Conservation (phyloP, 257 asterid species). For the Ocimum tenuiflorum region DNA sequence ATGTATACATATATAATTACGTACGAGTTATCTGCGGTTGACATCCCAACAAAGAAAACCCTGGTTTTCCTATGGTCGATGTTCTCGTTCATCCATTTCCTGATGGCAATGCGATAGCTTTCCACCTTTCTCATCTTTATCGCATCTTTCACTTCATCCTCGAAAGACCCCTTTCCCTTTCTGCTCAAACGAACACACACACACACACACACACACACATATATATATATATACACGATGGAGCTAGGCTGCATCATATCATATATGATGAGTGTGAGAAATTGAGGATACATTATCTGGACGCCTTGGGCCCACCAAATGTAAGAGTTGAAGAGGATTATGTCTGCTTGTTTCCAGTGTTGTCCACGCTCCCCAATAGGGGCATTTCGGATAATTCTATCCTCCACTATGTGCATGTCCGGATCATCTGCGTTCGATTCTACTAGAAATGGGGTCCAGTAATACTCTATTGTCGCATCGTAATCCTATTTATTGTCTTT, state of each 20-base stretch:
- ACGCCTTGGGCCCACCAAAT: conserved; percentile 82
- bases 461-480: conserved; percentile 62
- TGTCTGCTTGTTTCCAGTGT: conserved; percentile 66
- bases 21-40: conserved; percentile 63
- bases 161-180: conserved; percentile 56
- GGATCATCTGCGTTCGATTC: conserved; percentile 86
- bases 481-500: conserved; percentile 41
- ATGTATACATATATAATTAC: too few relatives aligned
- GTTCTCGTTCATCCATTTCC: conserved; percentile 57
- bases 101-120: conserved; percentile 59
- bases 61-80: conserved; percentile 47
- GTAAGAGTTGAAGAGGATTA: conserved; percentile 69
- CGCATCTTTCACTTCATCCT: conserved; percentile 41
- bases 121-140: conserved; percentile 38
- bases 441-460: conserved; percentile 82
- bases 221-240: not conserved
- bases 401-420: conserved; percentile 35
- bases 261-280: not conserved
- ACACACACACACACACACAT: not conserved
- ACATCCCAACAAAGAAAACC: conserved; percentile 61
- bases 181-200: not conserved
- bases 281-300: conserved; percentile 35
- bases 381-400: conserved; percentile 53
- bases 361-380: conserved; percentile 61
- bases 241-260: too few relatives aligned